Conservation (phyloP, 306 rosid species). For the Trichosanthes cucumerina region DNA sequence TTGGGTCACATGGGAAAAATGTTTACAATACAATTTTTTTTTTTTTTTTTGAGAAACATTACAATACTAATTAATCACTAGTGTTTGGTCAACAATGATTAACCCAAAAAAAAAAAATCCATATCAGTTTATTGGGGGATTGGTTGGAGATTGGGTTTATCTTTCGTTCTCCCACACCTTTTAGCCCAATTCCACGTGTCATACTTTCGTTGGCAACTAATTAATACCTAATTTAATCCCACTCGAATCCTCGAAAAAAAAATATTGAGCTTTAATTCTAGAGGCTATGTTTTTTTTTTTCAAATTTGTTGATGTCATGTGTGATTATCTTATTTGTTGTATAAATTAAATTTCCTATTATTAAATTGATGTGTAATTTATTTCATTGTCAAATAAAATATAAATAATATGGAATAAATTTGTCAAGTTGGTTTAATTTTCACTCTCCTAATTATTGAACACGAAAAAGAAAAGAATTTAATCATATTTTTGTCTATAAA, state of each 20-base stretch:
- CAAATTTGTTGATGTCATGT: background rate
- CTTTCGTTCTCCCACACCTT: background rate
- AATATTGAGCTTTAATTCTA: background rate
- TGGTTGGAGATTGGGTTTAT: background rate
- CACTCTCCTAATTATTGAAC: too few relatives aligned
- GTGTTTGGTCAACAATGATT: background rate
- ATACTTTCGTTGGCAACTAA: background rate
- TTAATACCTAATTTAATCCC: background rate
- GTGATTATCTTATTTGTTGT: background rate
- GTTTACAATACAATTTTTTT: too few relatives aligned
- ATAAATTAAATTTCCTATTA: background rate
- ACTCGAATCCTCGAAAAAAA: background rate
- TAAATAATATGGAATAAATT: too few relatives aligned
- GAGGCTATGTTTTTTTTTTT: background rate
- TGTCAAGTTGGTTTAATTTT: background rate
- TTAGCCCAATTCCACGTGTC: background rate
- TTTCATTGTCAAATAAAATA: background rate
- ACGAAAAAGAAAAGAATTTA: too few relatives aligned
- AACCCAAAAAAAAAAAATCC: background rate
- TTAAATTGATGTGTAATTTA: background rate
- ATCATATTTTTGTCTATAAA: too few relatives aligned
- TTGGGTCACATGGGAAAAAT: too few relatives aligned
- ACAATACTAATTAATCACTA: background rate
- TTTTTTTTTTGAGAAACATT: too few relatives aligned
- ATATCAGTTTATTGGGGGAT: background rate